Evolutionary conservation across 2,329 filamentous ascomycete species (phyloP).

Genomic region (Alternaria brassicicola): DNA sequence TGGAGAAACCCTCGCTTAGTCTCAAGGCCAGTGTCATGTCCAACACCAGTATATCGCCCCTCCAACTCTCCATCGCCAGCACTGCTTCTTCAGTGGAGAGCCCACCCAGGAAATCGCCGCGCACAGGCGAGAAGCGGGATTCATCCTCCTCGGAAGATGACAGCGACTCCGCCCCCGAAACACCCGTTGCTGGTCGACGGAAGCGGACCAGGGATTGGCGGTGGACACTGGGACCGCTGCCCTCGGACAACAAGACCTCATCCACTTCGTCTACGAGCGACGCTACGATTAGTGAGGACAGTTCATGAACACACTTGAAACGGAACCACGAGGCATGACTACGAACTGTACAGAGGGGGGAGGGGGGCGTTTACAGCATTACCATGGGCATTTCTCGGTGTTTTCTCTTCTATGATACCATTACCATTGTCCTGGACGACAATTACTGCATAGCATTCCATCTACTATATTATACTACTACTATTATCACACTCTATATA

Average conservation of each 20-base stretch:
- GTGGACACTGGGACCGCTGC: constrained; percentile 61
- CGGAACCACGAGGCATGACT: not conserved
- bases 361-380: constrained; percentile 5
- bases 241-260: constrained; percentile 30
- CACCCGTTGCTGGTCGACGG: constrained; percentile 59
- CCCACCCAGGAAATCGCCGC: constrained; percentile 35
- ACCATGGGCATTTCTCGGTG: constrained; percentile 14
- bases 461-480: not conserved
- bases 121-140: constrained; percentile 53
- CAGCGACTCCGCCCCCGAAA: constrained; percentile 58
- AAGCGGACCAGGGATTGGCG: constrained; percentile 63
- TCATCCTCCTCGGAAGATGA: constrained; percentile 54
- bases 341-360: not conserved
- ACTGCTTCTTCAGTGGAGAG: constrained; percentile 31
- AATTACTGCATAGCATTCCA: constrained; percentile 4
- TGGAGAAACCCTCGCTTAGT: constrained; percentile 21
- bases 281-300: constrained; percentile 36
- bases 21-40: constrained; percentile 18
- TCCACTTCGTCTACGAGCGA: constrained; percentile 33
- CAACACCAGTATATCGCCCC: constrained; percentile 22
- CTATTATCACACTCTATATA: not conserved
- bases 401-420: constrained; percentile 13
- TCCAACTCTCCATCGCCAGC: constrained; percentile 13
- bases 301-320: constrained; percentile 23
- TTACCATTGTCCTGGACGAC: constrained; percentile 3